These are phyloP conservation scores for Cylindrotheca closterium DNA, from an alignment of 108 stramenopile genomes.

Conservation along the genomic window DNA sequence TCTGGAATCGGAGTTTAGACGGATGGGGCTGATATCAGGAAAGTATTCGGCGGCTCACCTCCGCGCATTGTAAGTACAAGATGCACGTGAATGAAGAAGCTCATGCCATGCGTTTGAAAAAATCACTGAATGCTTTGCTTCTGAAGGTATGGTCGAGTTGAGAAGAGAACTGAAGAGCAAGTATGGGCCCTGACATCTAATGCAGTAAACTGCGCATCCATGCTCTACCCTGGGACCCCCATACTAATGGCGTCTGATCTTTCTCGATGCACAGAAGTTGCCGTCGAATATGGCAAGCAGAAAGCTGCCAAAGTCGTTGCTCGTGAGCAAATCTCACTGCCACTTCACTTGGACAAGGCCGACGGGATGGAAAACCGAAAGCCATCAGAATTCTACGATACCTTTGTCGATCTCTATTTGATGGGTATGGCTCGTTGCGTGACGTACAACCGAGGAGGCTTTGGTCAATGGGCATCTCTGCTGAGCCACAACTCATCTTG, in stretches of 20 bases:
- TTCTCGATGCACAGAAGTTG: background rate
- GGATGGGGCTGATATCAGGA: conserved; percentile 29
- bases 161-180: conserved; percentile 13
- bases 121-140: no score
- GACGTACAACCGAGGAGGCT: conserved; percentile 26
- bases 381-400: conserved; percentile 28
- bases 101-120: conserved; percentile 33
- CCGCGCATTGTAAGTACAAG: conserved; percentile 35
- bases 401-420: conserved; percentile 41
- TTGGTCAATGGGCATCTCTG: conserved; percentile 28
- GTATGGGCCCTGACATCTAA: conserved; percentile 6
- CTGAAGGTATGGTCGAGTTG: conserved; percentile 24
- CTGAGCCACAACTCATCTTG: conserved; percentile 33
- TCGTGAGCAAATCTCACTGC: conserved; percentile 1
- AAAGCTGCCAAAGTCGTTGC: conserved; percentile 5
- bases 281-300: conserved; percentile 4
- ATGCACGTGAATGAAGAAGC: background rate
- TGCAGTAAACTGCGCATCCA: conserved; percentile 34
- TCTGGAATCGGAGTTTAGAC: conserved; percentile 19
- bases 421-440: conserved; percentile 36
- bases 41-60: conserved; percentile 47
- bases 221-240: conserved; percentile 25
- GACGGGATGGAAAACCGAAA: conserved; percentile 5
- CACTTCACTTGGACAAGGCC: conserved; percentile 24
- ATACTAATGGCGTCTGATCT: conserved; percentile 37